Percentiles rank a stretch among this genome's conserved stretches.
Conservation (phyloP, 345 rosid genomes). For the Corymbia maculata region DNA sequence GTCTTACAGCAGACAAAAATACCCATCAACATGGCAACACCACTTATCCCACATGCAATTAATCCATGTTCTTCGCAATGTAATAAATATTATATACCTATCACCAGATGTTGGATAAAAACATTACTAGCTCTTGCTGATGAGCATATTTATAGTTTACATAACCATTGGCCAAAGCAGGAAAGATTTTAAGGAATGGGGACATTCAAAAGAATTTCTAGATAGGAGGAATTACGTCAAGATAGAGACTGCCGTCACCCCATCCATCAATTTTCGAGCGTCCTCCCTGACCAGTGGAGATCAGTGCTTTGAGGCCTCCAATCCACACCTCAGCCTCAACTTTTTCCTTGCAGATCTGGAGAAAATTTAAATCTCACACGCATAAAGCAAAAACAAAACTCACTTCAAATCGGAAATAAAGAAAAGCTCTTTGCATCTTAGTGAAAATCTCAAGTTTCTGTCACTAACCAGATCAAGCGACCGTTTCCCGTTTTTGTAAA, state of each 20-base stretch:
- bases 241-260: conserved; percentile 77
- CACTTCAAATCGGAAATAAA: neutral
- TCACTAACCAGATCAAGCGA: conserved; percentile 93
- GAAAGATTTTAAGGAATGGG: neutral
- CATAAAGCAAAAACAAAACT: neutral
- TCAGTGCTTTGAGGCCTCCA: conserved; percentile 65
- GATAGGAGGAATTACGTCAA: conserved; percentile 49
- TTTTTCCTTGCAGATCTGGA: conserved; percentile 90
- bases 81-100: neutral
- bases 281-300: conserved; percentile 73
- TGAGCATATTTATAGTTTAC: neutral
- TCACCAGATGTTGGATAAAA: neutral
- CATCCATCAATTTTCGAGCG: conserved; percentile 95
- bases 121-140: neutral
- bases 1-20: neutral
- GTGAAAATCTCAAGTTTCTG: conserved; percentile 1
- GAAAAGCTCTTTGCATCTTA: neutral
- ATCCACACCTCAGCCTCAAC: conserved; percentile 95
- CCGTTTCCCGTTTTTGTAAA: conserved; percentile 73
- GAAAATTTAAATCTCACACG: conserved; percentile 2
- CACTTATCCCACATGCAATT: neutral
- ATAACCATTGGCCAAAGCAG: neutral
- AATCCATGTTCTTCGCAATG: neutral
- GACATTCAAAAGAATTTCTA: neutral
- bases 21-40: neutral